These are phyloP conservation scores for Trichoderma asperelloides DNA, from an alignment of 495 filamentous ascomycete genomes.

Conservation along the genomic window DNA sequence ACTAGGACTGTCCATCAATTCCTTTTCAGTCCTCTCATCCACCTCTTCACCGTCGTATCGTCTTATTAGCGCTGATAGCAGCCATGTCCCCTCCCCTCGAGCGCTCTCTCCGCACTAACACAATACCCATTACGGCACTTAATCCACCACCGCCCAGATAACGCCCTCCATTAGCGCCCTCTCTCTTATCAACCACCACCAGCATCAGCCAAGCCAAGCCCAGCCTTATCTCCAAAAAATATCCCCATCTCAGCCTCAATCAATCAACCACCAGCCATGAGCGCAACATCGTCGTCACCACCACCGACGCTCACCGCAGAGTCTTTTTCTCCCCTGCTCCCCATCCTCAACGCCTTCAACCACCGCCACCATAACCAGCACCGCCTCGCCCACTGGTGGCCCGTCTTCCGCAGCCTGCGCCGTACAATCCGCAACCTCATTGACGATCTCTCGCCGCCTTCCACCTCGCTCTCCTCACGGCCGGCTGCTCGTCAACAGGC, in stretches of 20 bases:
- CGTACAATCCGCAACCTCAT: conserved; percentile 49
- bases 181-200: neutral
- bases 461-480: neutral
- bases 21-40: neutral
- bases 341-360: conserved; percentile 52
- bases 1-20: too few species aligned
- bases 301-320: neutral
- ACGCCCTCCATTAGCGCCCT: neutral
- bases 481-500: conserved; percentile 4
- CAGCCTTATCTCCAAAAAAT: neutral
- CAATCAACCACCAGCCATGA: neutral
- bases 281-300: neutral
- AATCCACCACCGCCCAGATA: neutral
- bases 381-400: conserved; percentile 63
- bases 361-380: conserved; percentile 84
- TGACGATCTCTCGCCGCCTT: conserved; percentile 24
- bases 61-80: neutral
- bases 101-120: neutral
- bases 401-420: conserved; percentile 54
- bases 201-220: neutral
- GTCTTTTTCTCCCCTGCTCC: conserved; percentile 17
- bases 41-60: neutral
- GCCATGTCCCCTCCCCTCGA: too few species aligned
- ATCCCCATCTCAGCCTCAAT: neutral
- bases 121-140: neutral